Conservation (phyloP, 495 filamentous ascomycete species). For the Xylaria curta region DNA sequence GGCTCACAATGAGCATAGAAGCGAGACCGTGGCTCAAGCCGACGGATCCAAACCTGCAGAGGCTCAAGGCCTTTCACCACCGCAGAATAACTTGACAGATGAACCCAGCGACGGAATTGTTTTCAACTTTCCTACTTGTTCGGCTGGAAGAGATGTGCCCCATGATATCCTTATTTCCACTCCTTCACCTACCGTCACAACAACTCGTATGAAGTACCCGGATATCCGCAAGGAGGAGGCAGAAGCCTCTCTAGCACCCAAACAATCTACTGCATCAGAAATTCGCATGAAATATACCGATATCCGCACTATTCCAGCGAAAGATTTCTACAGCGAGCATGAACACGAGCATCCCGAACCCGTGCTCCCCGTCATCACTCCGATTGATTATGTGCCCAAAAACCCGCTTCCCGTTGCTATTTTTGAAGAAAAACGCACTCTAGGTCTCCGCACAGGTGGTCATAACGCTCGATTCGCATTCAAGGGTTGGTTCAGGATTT, state of each 20-base stretch:
- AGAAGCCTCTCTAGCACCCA: background rate
- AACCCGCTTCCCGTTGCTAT: constrained; percentile 27
- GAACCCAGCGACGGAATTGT: background rate
- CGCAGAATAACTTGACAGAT: background rate
- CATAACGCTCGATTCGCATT: constrained; percentile 25
- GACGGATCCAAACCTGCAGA: background rate
- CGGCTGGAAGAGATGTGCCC: background rate
- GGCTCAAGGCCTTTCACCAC: background rate
- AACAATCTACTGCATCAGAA: background rate
- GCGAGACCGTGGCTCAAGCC: background rate
- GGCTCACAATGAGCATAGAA: background rate
- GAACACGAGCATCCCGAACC: background rate
- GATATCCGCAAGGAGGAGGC: constrained; percentile 26
- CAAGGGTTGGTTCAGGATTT: constrained; percentile 35
- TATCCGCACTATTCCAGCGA: constrained; percentile 23
- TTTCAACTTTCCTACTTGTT: background rate
- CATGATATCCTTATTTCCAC: constrained; percentile 2
- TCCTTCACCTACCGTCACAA: background rate
- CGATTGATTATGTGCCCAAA: constrained; percentile 35
- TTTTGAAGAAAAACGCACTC: constrained; percentile 30
- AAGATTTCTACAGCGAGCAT: constrained; percentile 4
- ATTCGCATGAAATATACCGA: constrained; percentile 20
- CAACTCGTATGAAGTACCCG: constrained; percentile 22
- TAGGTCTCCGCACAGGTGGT: background rate
- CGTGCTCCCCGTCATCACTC: constrained; percentile 24